Evolutionary conservation across 2,329 filamentous ascomycete species (phyloP), one percentile per base, ranked within the genome.

Genomic region (Phyllosticta citribraziliensis): DNA sequence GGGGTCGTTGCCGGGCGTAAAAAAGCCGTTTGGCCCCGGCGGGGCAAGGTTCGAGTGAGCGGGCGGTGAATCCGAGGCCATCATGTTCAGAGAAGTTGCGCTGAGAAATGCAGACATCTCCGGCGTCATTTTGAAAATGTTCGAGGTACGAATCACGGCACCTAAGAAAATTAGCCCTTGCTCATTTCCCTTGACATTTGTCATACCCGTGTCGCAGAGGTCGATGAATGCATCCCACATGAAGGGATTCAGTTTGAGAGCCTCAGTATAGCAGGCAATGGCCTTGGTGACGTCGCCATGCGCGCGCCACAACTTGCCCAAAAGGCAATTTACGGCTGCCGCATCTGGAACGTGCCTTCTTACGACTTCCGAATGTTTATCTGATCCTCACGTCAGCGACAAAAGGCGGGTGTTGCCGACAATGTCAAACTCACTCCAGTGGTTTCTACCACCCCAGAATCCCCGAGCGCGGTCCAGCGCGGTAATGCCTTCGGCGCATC

Each of bases 201-300:
- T 66, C 73, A 68, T 72, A 77, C 84, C 85, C 52, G 84, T 89
- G 70, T 97, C 91, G 71, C 92, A 96, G 8, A 99, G 81, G 17
- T 85, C 88, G 22, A 87, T 86, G 69, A 97, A 97, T 0, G 93
- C 92, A 78, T 99, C 94, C 94, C 94, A 99, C 84, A 96, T 94
- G 74, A 97, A 93, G 1, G 94, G 92, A 69, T 97, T 99, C 60
- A 86, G 74, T 75, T 92, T 95, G 68, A 99, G 78, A 5, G 92
- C 85, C 63, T 95, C 91, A 66, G 96, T 91, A 70, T 94, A 97
- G 72, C 85, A 91, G 66, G 88, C 84, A 17, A 93, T 85, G 8
- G 94, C 92, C 73, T 89, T 91, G 69, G 88, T 88, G 68, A 89
- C 82, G 67, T 96, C 84, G 64, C 82, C 88, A 67, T 94, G 87